These are phyloP conservation scores for Pyrus hybrid DNA, from an alignment of 331 rosid species.

Conservation along the genomic window DNA sequence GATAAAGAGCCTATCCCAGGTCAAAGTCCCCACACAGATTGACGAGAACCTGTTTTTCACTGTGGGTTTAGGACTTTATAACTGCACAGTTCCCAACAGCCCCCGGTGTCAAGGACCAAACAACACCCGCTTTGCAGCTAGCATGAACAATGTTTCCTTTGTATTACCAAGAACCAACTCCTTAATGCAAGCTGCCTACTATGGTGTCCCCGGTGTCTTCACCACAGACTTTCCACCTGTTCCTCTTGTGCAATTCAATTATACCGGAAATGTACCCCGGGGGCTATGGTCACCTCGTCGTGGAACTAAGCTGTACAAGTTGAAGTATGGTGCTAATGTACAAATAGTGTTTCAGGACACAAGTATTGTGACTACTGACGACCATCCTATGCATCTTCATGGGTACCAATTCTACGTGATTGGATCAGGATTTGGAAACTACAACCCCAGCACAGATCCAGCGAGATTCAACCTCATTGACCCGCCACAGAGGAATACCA, in stretches of 20 bases:
- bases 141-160: too few relatives aligned
- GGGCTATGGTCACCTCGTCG: too few relatives aligned
- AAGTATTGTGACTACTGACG: constrained; percentile 66
- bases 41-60: constrained; percentile 46
- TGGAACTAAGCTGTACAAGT: constrained; percentile 56
- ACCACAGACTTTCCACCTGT: too few relatives aligned
- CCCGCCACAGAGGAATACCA: constrained; percentile 79
- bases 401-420: constrained; percentile 83
- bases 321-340: constrained; percentile 66
- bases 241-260: too few relatives aligned
- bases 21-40: constrained; percentile 28
- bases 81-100: constrained; percentile 73
- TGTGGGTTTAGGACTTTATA: constrained; percentile 73
- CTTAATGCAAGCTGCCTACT: too few relatives aligned
- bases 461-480: constrained; percentile 62
- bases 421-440: constrained; percentile 87
- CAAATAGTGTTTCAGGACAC: constrained; percentile 83
- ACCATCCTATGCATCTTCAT: constrained; percentile 92
- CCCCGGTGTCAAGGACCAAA: constrained; percentile 91
- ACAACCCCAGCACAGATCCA: constrained; percentile 69
- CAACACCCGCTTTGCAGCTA: too few relatives aligned
- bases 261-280: too few relatives aligned
- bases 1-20: constrained; percentile 46
- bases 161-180: too few relatives aligned
- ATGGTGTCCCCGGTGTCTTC: too few relatives aligned